Conservation (phyloP, 2,329 filamentous ascomycete species). For the Epichloe sibirici region DNA sequence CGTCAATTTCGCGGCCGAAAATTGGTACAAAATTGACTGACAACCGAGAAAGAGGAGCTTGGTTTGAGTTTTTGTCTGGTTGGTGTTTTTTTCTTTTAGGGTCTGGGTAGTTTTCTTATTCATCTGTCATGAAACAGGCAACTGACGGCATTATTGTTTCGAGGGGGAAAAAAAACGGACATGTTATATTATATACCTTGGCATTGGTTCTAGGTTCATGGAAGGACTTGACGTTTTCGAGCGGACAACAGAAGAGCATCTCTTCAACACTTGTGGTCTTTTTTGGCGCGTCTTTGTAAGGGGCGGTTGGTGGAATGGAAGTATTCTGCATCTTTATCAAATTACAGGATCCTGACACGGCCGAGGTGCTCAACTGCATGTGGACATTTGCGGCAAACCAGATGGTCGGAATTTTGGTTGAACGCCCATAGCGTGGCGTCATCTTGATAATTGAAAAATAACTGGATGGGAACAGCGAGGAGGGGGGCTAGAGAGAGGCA, state of each 20-base stretch:
- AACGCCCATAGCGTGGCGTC: slow-evolving; percentile 6
- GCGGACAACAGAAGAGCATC: slow-evolving; percentile 7
- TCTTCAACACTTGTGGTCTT: slow-evolving; percentile 9
- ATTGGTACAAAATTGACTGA: slow-evolving; percentile 7
- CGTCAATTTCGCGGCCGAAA: slow-evolving; percentile 2
- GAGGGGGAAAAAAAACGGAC: slow-evolving; percentile 9
- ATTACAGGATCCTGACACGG: slow-evolving; percentile 10
- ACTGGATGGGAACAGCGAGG: neutral
- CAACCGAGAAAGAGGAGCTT: slow-evolving; percentile 11
- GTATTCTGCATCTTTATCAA: slow-evolving; percentile 8
- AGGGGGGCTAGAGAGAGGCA: neutral
- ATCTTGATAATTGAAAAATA: neutral
- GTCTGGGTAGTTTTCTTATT: slow-evolving; percentile 6
- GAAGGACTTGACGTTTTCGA: slow-evolving; percentile 5
- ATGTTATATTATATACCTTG: slow-evolving; percentile 13
- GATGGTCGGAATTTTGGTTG: neutral
- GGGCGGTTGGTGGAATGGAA: neutral
- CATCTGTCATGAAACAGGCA: slow-evolving; percentile 4
- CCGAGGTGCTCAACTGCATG: slow-evolving; percentile 7
- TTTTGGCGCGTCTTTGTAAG: slow-evolving; percentile 5
- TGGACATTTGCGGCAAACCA: neutral
- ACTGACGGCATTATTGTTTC: slow-evolving; percentile 10
- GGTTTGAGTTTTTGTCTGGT: slow-evolving; percentile 5
- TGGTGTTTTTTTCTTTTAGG: slow-evolving; percentile 2
- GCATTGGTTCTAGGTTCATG: slow-evolving; percentile 8